These are phyloP conservation scores for Rosa multiflora DNA, from an alignment of 306 rosid species.

Conservation along the genomic window DNA sequence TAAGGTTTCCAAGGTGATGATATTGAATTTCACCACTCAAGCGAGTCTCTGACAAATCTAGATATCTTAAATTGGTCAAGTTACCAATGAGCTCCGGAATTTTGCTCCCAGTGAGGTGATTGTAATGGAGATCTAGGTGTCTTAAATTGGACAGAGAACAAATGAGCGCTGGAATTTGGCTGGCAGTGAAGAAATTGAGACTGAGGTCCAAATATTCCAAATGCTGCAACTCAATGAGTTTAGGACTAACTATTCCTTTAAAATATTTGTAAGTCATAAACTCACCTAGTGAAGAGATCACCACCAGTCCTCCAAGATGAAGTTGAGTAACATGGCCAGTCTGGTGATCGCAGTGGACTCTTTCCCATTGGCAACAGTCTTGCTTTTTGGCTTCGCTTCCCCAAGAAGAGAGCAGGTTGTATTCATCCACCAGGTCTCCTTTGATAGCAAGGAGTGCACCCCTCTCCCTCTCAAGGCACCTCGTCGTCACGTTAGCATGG, in stretches of 20 bases:
- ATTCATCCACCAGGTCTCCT: not conserved
- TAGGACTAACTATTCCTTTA: not conserved
- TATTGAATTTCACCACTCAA: not conserved
- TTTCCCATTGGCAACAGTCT: not conserved
- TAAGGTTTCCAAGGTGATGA: not conserved
- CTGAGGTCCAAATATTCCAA: not conserved
- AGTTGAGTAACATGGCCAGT: not conserved
- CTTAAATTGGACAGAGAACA: not conserved
- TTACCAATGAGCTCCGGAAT: not conserved
- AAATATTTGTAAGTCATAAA: too few species aligned
- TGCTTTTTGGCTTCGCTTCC: not conserved
- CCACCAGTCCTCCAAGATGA: not conserved
- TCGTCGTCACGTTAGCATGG: not conserved
- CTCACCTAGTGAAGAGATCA: not conserved
- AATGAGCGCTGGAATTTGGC: not conserved
- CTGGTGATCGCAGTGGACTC: not conserved
- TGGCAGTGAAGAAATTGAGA: too few species aligned
- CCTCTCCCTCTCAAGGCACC: not conserved
- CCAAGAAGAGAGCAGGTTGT: not conserved
- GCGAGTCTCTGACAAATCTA: too few species aligned
- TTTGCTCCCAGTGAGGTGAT: not conserved
- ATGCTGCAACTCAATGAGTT: not conserved
- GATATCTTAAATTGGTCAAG: not conserved
- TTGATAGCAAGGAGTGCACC: not conserved
- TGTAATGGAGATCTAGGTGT: not conserved